Conservation (phyloP, 2,329 filamentous ascomycete species). For the Fusarium penzigii region DNA sequence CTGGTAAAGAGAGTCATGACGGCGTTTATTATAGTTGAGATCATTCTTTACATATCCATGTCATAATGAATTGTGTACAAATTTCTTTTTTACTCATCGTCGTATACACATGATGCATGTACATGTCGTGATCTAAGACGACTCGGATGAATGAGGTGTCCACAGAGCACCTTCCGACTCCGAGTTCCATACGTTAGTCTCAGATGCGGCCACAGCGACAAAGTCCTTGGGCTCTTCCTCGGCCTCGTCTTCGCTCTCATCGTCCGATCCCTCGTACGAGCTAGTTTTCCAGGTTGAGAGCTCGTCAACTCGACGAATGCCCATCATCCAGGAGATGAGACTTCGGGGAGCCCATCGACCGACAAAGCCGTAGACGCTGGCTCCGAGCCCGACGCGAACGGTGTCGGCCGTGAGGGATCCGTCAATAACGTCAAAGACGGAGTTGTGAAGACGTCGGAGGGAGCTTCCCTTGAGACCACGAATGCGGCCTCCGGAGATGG, state of each 20-base stretch:
- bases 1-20: conserved; percentile 29
- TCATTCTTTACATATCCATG: conserved; percentile 25
- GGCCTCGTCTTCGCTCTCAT: conserved; percentile 35
- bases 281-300: conserved; percentile 55
- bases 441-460: conserved; percentile 77
- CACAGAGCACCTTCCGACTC: conserved; percentile 47
- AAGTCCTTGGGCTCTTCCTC: conserved; percentile 47
- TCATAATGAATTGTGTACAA: conserved; percentile 24
- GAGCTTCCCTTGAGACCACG: conserved; percentile 68
- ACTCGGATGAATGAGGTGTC: conserved; percentile 35
- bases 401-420: conserved; percentile 60
- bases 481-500: conserved; percentile 57
- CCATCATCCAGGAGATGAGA: conserved; percentile 93
- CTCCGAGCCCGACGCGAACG: conserved; percentile 81
- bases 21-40: conserved; percentile 32
- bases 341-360: conserved; percentile 76
- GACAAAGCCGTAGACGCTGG: conserved; percentile 80
- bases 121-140: conserved; percentile 15
- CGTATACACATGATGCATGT: conserved; percentile 12
- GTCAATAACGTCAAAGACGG: conserved; percentile 87
- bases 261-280: conserved; percentile 39
- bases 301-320: conserved; percentile 64
- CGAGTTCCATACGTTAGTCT: conserved; percentile 43
- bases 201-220: conserved; percentile 45
- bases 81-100: conserved; percentile 10